Conservation (phyloP, 2,329 filamentous ascomycete genomes). For the Fusarium sp. region DNA sequence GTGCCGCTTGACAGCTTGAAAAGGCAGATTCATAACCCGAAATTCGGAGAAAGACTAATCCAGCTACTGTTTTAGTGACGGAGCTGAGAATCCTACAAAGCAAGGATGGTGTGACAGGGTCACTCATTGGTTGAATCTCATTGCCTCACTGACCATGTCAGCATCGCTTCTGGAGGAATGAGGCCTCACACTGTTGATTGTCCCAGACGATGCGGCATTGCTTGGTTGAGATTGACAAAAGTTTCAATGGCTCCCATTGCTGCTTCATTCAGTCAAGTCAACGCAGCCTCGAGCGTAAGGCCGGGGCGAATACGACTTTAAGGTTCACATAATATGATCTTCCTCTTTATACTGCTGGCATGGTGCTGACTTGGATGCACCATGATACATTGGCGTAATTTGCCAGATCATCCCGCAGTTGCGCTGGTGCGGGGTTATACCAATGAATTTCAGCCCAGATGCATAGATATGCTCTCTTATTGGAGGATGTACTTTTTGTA, state of each 20-base stretch:
- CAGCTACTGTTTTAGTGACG: not conserved
- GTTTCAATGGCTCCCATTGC: not conserved
- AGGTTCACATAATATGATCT: not conserved
- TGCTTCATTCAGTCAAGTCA: not conserved
- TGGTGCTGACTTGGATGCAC: no score
- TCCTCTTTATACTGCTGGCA: no score
- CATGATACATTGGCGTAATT: no score
- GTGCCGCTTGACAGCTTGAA: not conserved
- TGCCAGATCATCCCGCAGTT: no score
- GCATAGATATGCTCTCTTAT: no score
- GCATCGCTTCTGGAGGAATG: not conserved
- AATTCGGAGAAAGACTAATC: not conserved
- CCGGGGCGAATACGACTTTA: rapidly evolving
- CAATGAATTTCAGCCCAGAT: no score
- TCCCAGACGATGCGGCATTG: rapidly evolving
- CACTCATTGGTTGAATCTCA: not conserved
- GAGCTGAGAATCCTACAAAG: not conserved
- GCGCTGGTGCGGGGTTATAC: no score
- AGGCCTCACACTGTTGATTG: not conserved
- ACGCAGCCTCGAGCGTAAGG: not conserved
- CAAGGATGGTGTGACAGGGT: rapidly evolving
- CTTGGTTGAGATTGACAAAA: rapidly evolving
- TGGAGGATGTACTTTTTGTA: no score
- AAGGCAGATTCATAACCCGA: not conserved
- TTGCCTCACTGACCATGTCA: not conserved